Evolutionary conservation across 2,329 filamentous ascomycete species (phyloP).

Genomic region (Orbilia brochopaga): DNA sequence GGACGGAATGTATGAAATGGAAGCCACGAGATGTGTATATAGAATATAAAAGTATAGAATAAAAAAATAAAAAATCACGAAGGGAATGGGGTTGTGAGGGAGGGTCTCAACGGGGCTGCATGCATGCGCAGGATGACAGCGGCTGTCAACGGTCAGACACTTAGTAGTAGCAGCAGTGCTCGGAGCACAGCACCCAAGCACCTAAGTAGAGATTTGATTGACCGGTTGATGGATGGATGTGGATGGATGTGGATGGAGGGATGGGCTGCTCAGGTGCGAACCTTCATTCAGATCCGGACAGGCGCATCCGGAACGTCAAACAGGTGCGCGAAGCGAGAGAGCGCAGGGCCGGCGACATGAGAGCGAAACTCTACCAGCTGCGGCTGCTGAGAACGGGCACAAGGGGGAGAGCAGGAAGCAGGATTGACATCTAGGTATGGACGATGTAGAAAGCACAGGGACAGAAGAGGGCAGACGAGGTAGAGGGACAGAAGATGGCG

Average conservation of each 20-base stretch:
- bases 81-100: background rate
- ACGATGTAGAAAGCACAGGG: no score
- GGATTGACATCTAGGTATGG: background rate
- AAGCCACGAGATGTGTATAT: background rate
- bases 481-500: no score
- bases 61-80: constrained; percentile 6
- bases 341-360: no score
- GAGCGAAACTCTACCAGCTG: no score
- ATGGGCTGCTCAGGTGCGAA: constrained; percentile 2
- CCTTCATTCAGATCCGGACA: background rate
- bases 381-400: no score
- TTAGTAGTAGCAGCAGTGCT: background rate
- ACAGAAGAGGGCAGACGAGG: no score
- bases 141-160: background rate
- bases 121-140: background rate
- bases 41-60: constrained; percentile 4
- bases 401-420: background rate
- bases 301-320: background rate
- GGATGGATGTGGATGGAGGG: background rate
- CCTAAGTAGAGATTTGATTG: no score
- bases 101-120: no score
- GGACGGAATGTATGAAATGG: no score
- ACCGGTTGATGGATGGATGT: constrained; percentile 6
- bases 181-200: constrained; percentile 1
- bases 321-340: no score